A percentile compares a stretch with the other conserved stretches of the same genome.
Evolutionary conservation across 192 early-diverging fungal species (phyloP).

Genomic region (Entophlyctis luteolus): DNA sequence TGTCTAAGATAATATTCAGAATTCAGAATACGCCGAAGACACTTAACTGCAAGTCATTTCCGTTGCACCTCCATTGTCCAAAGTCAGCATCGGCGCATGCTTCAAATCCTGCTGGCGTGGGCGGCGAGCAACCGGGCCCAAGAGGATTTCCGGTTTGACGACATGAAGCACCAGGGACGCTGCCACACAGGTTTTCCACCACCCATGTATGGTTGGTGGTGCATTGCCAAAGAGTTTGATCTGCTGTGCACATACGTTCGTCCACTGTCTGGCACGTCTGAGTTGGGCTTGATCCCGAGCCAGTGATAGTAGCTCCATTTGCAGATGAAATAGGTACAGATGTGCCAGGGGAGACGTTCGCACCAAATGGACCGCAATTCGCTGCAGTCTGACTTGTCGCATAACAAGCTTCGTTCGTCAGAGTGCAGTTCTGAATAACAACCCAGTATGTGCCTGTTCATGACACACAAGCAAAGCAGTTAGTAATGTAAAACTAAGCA

Average conservation of each 20-base stretch:
- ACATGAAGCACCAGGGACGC: background rate
- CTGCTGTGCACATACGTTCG: background rate
- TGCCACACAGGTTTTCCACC: background rate
- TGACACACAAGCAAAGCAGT: background rate
- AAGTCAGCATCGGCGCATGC: background rate
- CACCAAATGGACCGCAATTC: background rate
- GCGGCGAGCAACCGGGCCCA: background rate
- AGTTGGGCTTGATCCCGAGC: background rate
- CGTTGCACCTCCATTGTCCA: background rate
- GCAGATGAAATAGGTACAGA: background rate
- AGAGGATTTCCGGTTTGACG: background rate
- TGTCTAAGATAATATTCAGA: background rate
- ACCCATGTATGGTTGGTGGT: background rate
- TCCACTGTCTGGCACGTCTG: background rate
- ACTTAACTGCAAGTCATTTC: background rate
- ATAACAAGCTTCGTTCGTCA: background rate
- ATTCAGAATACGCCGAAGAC: background rate
- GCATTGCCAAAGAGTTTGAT: background rate
- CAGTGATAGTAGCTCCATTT: background rate
- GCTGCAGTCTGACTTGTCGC: background rate
- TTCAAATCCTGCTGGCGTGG: background rate
- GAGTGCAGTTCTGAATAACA: background rate
- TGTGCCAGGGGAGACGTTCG: background rate
- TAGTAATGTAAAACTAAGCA: background rate
- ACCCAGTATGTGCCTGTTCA: background rate